Percentiles rank a stretch among this genome's conserved stretches.
These are phyloP conservation scores for Acer saccharum DNA, from an alignment of 345 rosid species.

Conservation along the genomic window DNA sequence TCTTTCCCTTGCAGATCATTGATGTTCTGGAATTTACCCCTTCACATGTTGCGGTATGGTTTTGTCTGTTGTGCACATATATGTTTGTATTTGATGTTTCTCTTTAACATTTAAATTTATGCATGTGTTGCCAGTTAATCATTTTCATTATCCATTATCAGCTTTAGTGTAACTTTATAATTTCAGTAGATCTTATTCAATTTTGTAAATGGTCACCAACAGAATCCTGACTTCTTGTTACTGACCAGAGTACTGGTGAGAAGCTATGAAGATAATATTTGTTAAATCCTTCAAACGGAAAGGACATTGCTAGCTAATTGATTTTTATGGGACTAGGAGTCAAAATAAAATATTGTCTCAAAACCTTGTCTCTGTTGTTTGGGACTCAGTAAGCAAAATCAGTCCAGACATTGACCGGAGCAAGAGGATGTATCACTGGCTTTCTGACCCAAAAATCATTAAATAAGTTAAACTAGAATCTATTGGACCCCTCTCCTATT, in stretches of 20 bases:
- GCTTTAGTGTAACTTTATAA: not conserved
- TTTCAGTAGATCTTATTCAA: not conserved
- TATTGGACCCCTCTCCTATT: not conserved
- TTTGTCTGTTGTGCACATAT: constrained; percentile 5
- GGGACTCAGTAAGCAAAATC: not conserved
- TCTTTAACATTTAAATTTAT: constrained; percentile 5
- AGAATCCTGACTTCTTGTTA: not conserved
- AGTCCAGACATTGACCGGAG: not conserved
- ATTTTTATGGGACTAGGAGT: not conserved
- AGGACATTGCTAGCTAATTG: not conserved
- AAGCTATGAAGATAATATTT: not conserved
- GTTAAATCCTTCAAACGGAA: not conserved
- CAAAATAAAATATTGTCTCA: not conserved
- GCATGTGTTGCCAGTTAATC: not conserved
- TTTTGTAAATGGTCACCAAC: not conserved
- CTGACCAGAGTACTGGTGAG: not conserved
- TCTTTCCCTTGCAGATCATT: constrained; percentile 62
- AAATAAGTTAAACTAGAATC: not conserved
- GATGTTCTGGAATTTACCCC: constrained; percentile 89
- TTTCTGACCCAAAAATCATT: not conserved
- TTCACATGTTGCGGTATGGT: constrained; percentile 86
- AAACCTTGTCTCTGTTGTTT: constrained; percentile 1
- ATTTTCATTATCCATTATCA: not conserved
- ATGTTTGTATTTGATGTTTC: constrained; percentile 3
- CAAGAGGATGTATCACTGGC: not conserved